Conservation (phyloP, 2,329 filamentous ascomycete genomes). For the Neonectria punicea region DNA sequence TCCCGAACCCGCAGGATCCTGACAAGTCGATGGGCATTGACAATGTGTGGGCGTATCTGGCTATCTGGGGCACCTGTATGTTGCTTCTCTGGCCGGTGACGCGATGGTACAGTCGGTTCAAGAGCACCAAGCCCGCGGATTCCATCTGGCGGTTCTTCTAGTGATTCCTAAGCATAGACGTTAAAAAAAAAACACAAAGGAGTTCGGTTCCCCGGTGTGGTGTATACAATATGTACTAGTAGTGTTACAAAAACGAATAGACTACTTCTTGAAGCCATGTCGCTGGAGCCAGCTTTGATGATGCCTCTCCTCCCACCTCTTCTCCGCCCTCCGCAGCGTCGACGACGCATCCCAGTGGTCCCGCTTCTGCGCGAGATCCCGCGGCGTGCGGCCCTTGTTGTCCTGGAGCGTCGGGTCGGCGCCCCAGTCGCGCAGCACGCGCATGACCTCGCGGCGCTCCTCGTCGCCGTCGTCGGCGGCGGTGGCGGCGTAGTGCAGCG, state of each 20-base stretch:
- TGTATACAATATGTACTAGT: background rate
- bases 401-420: constrained; percentile 45
- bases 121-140: constrained; percentile 52
- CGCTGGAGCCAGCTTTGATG: constrained; percentile 44
- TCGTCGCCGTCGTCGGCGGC: constrained; percentile 45
- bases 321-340: constrained; percentile 47
- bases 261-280: constrained; percentile 38
- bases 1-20: constrained; percentile 41
- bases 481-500: constrained; percentile 47
- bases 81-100: constrained; percentile 55
- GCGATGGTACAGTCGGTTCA: constrained; percentile 55
- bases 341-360: constrained; percentile 47
- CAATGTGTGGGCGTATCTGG: constrained; percentile 51
- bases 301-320: constrained; percentile 48
- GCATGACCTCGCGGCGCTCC: constrained; percentile 45
- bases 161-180: constrained; percentile 50
- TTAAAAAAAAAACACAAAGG: background rate
- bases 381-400: constrained; percentile 40
- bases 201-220: no score
- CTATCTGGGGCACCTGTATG: constrained; percentile 49
- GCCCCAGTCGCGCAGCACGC: constrained; percentile 43
- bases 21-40: constrained; percentile 47
- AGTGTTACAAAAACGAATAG: background rate
- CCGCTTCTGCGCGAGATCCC: constrained; percentile 47
- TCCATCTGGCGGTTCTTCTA: constrained; percentile 61